These are phyloP conservation scores for Calocybe indica DNA, from an alignment of 768 basidiomycete genomes.

Conservation along the genomic window DNA sequence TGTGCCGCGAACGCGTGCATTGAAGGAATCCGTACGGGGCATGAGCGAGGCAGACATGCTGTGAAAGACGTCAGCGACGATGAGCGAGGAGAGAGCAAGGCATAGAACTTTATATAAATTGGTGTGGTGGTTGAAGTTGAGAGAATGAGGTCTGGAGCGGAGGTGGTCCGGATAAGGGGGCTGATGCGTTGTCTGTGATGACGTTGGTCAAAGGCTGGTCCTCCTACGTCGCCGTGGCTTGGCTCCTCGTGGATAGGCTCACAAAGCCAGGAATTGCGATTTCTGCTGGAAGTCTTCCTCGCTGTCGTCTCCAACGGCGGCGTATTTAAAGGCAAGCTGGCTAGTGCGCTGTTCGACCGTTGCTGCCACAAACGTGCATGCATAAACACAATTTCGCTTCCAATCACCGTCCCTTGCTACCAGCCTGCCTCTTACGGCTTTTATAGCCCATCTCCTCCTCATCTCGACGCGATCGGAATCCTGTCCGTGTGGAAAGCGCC, in stretches of 20 bases:
- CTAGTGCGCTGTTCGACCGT: conserved; percentile 10
- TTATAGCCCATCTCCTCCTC: conserved; percentile 27
- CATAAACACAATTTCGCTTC: conserved; percentile 19
- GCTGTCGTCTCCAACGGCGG: conserved; percentile 6
- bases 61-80: conserved; percentile 8
- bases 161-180: conserved; percentile 36
- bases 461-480: conserved; percentile 16
- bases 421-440: conserved; percentile 26
- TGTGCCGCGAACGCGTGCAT: conserved; percentile 67
- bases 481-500: conserved; percentile 6
- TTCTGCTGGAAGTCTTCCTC: conserved; percentile 2
- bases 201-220: conserved; percentile 33
- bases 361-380: conserved; percentile 38
- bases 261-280: conserved; percentile 28
- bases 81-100: conserved; percentile 10
- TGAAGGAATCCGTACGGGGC: conserved; percentile 64
- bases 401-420: conserved; percentile 8
- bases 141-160: conserved; percentile 57
- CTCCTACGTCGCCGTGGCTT: conserved; percentile 6
- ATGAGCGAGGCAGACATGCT: conserved; percentile 52
- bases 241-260: conserved; percentile 52
- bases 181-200: conserved; percentile 50
- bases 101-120: conserved; percentile 28
- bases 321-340: background rate
- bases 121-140: conserved; percentile 39